Evolutionary conservation across 2,329 filamentous ascomycete genomes (phyloP), one percentile per base, ranked within the genome.

Genomic region (Fusarium graminum): DNA sequence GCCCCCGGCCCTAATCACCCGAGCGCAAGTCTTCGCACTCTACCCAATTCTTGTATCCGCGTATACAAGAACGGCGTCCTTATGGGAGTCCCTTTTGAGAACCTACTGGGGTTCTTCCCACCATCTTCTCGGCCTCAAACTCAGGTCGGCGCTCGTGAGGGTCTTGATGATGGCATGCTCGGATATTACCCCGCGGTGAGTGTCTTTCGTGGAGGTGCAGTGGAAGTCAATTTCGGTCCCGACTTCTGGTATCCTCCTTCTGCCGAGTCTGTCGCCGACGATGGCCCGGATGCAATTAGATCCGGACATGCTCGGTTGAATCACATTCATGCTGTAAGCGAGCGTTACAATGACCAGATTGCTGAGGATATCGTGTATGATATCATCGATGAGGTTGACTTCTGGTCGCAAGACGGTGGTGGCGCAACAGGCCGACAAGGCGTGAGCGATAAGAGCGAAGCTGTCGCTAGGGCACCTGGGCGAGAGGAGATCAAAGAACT

Each of bases 101-200:
- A 96, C 68, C 86, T 99, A 2, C 86, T 97, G 26, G 90, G 93
- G 4, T 99, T 99, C 79, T 82, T 99, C 1, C 95, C 95, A 0
- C 94, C 94, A 0, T 94, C 95, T 1, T 97, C 92, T 7, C 89
- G 88, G 62, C 90, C 91, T 6, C 86, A 88, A 60, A 81, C 85
- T 7, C 88, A 91, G 66, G 85, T 90, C 40, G 92, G 92, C 13
- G 93, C 92, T 17, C 85, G 95, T 47, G 91, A 95, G 63, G 93
- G 93, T 28, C 88, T 97, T 63, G 95, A 99, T 74, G 95, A 99
- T 74, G 95, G 94, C 34, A 92, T 95, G 85, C 86, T 97, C 3
- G 96, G 95, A 12, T 99, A 99, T 80, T 97, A 97, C 74, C 95
- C 95, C 2, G 92, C 94, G 22, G 88, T 99, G 19, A 95, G 93